Evolutionary conservation across 2,329 filamentous ascomycete species (phyloP).

Genomic region (Endoconidiophora laricicola): DNA sequence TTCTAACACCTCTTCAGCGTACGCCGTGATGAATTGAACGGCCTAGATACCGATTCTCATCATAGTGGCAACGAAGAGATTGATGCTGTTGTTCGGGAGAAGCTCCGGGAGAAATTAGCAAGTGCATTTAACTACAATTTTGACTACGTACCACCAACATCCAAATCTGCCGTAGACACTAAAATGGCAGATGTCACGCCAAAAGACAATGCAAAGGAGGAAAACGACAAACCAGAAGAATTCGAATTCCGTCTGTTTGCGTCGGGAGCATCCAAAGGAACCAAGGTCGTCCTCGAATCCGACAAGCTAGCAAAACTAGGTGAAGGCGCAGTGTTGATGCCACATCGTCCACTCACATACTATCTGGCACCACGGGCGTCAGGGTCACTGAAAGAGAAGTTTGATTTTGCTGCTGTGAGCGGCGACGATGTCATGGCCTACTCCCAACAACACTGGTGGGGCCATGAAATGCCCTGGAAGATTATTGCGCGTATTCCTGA

Average conservation of each 20-base stretch:
- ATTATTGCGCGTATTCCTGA: conserved; percentile 28
- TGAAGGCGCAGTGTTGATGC: conserved; percentile 21
- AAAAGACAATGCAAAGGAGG: conserved; percentile 12
- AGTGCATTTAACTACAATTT: conserved; percentile 9
- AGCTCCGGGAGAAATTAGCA: conserved; percentile 13
- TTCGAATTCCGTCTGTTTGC: conserved; percentile 45
- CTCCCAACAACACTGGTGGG: conserved; percentile 34
- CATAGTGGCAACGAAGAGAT: conserved; percentile 14
- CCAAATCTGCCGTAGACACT: conserved; percentile 15
- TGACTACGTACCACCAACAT: neutral
- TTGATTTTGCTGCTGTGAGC: conserved; percentile 27
- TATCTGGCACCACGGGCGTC: conserved; percentile 30
- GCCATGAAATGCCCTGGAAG: conserved; percentile 43
- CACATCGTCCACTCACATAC: conserved; percentile 27
- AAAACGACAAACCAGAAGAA: conserved; percentile 22
- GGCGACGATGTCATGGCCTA: conserved; percentile 33
- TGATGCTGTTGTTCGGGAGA: conserved; percentile 6
- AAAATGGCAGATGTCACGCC: conserved; percentile 2
- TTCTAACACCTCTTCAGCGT: conserved; percentile 25
- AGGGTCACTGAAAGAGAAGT: conserved; percentile 18
- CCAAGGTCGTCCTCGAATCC: conserved; percentile 34
- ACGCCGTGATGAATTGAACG: conserved; percentile 36
- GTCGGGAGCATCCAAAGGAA: conserved; percentile 23
- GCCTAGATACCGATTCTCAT: conserved; percentile 18
- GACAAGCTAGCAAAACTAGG: conserved; percentile 21